Conservation (phyloP, 129 eudicot genomes). For the Ambrosia trifida region DNA sequence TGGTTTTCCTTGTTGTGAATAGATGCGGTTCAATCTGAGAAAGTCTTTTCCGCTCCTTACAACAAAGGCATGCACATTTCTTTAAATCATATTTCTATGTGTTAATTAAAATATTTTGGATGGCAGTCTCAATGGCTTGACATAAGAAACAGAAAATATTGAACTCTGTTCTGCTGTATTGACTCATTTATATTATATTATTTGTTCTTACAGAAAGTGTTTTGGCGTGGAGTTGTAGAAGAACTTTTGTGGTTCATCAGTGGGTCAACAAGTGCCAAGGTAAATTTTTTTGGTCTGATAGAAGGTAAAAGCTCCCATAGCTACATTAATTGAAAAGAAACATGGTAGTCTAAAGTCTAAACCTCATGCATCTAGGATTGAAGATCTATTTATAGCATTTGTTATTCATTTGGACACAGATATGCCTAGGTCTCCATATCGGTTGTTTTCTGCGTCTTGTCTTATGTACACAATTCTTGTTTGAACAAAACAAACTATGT, state of each 20-base stretch:
- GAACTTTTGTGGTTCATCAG: conserved; percentile 97
- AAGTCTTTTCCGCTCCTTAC: conserved; percentile 83
- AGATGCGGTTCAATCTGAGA: conserved; percentile 90
- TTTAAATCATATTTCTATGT: not conserved
- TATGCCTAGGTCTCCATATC: not conserved
- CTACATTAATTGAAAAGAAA: not conserved
- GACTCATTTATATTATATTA: conserved; percentile 4
- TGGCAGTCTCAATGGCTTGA: not conserved
- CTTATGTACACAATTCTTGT: not conserved
- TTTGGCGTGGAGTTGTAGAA: conserved; percentile 97
- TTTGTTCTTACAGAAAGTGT: conserved; percentile 59
- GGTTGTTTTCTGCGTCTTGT: conserved; percentile 7
- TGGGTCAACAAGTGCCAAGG: conserved; percentile 96
- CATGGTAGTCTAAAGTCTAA: conserved; percentile 20
- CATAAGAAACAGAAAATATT: not conserved
- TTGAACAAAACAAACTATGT: conserved; percentile 1
- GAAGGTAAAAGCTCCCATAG: conserved; percentile 13
- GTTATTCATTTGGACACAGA: conserved; percentile 8
- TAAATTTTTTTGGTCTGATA: conserved; percentile 22
- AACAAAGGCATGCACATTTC: conserved; percentile 63
- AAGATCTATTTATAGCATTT: conserved; percentile 16
- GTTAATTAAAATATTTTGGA: not conserved
- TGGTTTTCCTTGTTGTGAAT: conserved; percentile 22
- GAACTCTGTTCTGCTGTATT: not conserved
- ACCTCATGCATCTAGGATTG: not conserved